Percentiles rank a stretch among this genome's conserved stretches.
Conservation (phyloP, 1,139 yeast genomes). For the Groenewaldozyma auringiensis region DNA sequence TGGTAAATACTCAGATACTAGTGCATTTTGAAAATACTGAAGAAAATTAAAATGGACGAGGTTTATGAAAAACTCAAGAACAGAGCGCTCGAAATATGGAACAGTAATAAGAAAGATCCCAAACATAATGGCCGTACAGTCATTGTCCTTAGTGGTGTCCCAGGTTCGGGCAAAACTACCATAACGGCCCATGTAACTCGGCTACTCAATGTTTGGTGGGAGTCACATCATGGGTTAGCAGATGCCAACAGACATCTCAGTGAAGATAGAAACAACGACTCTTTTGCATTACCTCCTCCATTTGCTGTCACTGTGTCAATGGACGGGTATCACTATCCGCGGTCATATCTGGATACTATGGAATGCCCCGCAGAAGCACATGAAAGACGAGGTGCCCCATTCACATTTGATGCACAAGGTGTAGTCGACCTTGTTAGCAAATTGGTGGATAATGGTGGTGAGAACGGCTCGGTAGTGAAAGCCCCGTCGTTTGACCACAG, state of each 20-base stretch:
- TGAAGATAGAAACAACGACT: too few species aligned
- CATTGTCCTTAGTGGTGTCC: constrained; percentile 62
- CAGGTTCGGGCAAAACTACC: constrained; percentile 81
- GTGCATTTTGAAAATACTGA: too few species aligned
- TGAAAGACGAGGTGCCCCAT: constrained; percentile 72
- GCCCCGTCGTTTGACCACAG: constrained; percentile 72
- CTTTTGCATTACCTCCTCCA: too few species aligned
- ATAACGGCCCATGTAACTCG: constrained; percentile 41
- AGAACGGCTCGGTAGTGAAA: constrained; percentile 34
- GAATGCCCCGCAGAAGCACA: constrained; percentile 51
- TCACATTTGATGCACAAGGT: constrained; percentile 62
- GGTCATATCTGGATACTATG: constrained; percentile 45
- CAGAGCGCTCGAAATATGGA: constrained; percentile 5
- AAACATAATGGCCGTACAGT: constrained; percentile 40
- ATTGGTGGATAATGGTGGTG: constrained; percentile 30
- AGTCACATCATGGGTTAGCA: not conserved
- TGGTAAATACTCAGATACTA: too few species aligned
- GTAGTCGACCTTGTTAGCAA: constrained; percentile 34
- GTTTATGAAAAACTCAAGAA: constrained; percentile 1
- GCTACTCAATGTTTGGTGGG: constrained; percentile 30
- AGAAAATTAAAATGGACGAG: not conserved
- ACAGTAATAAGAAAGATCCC: not conserved
- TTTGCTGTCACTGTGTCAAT: constrained; percentile 39
- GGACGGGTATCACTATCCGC: constrained; percentile 81
- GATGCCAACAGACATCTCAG: too few species aligned